Conservation (phyloP, 179 eudicot genomes). For the Patellifolia procumbens region DNA sequence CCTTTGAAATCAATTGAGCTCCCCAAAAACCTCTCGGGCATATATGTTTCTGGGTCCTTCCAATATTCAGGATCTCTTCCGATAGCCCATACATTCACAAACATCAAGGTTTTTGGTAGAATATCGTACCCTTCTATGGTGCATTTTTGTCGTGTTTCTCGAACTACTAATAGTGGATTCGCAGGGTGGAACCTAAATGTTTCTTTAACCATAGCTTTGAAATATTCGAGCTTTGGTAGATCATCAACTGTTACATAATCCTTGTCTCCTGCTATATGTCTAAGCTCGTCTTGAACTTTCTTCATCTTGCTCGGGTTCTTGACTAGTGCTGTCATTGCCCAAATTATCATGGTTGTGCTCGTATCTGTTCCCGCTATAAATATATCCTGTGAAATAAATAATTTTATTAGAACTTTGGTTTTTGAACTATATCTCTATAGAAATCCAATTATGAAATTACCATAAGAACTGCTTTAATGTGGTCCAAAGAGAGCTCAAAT, state of each 20-base stretch:
- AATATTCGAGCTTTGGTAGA: background rate
- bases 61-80: slow-evolving; percentile 10
- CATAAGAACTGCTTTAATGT: slow-evolving; percentile 34
- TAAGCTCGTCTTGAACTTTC: background rate
- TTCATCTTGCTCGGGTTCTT: background rate
- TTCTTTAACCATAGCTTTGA: background rate
- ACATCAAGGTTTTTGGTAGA: background rate
- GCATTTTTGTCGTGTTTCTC: background rate
- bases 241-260: background rate
- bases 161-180: background rate
- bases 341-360: background rate
- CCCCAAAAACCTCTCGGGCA: slow-evolving; percentile 29
- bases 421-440: too few species aligned
- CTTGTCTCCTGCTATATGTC: background rate
- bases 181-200: background rate
- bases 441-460: too few species aligned
- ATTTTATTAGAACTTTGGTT: too few species aligned
- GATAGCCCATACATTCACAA: background rate
- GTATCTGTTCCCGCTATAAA: background rate
- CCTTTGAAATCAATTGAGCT: slow-evolving; percentile 25
- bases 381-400: background rate
- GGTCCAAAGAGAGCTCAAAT: slow-evolving; percentile 31
- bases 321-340: background rate
- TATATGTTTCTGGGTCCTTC: slow-evolving; percentile 5
- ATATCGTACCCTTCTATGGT: background rate